Evolutionary conservation across 2,329 filamentous ascomycete species (phyloP), one percentile per base, ranked within the genome.

Genomic region (Trichophyton verrucosum): DNA sequence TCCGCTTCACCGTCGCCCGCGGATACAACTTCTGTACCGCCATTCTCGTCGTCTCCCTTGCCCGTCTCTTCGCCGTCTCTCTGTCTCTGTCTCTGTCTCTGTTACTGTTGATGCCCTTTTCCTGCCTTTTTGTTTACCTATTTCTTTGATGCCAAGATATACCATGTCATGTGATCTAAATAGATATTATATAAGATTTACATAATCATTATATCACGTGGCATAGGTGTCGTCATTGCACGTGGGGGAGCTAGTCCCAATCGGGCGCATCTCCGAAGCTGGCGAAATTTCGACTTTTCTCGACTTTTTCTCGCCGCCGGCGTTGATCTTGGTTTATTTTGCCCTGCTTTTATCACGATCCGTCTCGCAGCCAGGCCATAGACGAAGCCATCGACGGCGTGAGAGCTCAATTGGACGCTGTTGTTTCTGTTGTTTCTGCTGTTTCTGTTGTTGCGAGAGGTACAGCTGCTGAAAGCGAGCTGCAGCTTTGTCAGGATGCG

Each of bases 1-100:
- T 92, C 74, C 91, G 91, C 74, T 91, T 94, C 67, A 96, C 80
- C 0, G 89, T 94, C 17, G 84, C 85, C 64, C 91, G 86, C 9
- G 91, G 91, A 69, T 95, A 96, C 13, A 89, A 79, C 67, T 90
- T 92, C 22, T 83, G 79, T 11, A 82, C 76, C 58, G 82, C 83
- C 81, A 85, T 86, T 9, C n/a, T 60, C 11, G 20, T 11, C 11
- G 17, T 51, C 13, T 8, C 22, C 6, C 6, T 27, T 46, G 17
- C 27, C 49, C 27, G 27, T 30, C 27, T 30, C 27, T 30, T 7
- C 27, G 27, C 27, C 27, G 27, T 30, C 27, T 7, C 27, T 30
- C 27, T 30, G 27, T 53, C 24, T 27, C 22, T 53, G 7, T 7
- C 27, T 30, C 27, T 30, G 27, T 53, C 24, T 27, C 22, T 53